phyloP scores from a whole-genome alignment of 2,329 filamentous ascomycete genomes.

The Claviceps fusiformis region DNA sequence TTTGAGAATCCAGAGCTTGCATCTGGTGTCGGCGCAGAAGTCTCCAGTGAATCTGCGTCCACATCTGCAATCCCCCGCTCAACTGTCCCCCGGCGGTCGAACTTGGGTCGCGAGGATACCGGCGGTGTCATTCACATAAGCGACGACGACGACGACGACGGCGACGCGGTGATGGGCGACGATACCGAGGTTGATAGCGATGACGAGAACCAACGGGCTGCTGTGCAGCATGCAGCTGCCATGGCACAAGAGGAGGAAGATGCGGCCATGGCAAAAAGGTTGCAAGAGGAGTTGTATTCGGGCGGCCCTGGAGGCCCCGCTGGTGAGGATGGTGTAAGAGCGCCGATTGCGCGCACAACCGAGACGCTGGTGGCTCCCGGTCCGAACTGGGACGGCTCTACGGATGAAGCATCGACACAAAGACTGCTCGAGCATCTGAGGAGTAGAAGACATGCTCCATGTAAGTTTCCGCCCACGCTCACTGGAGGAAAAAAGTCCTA shows the following conservation, averaged over 20 bases:
- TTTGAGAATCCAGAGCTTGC: conserved; percentile 72
- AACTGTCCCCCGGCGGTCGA: conserved; percentile 16
- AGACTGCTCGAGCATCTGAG: conserved; percentile 55
- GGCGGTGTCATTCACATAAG: conserved; percentile 54
- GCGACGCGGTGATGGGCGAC: conserved; percentile 28
- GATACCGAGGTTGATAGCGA: conserved; percentile 21
- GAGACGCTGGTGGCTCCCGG: conserved; percentile 76
- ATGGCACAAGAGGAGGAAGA: conserved; percentile 67
- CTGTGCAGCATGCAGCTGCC: conserved; percentile 24
- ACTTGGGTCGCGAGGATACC: conserved; percentile 20
- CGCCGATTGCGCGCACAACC: conserved; percentile 80
- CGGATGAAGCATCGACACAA: conserved; percentile 38
- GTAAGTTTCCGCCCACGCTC: conserved; percentile 18
- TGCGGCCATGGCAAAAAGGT: conserved; percentile 75
- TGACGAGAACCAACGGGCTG: conserved; percentile 25
- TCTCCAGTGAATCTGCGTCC: conserved; percentile 10
- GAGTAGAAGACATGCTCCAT: conserved; percentile 21
- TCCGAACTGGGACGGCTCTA: conserved; percentile 27
- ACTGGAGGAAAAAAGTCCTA: no score
- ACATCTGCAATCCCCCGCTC: conserved; percentile 11
- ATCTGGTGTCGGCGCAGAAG: conserved; percentile 21
- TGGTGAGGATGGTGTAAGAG: conserved; percentile 54
- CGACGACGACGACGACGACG: conserved; percentile 59
- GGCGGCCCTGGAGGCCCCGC: conserved; percentile 28
- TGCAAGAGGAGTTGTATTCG: conserved; percentile 86